Base-by-base conservation (phyloP, 2,329 filamentous ascomycete species). In the Sporothrix euskadiensis region DNA sequence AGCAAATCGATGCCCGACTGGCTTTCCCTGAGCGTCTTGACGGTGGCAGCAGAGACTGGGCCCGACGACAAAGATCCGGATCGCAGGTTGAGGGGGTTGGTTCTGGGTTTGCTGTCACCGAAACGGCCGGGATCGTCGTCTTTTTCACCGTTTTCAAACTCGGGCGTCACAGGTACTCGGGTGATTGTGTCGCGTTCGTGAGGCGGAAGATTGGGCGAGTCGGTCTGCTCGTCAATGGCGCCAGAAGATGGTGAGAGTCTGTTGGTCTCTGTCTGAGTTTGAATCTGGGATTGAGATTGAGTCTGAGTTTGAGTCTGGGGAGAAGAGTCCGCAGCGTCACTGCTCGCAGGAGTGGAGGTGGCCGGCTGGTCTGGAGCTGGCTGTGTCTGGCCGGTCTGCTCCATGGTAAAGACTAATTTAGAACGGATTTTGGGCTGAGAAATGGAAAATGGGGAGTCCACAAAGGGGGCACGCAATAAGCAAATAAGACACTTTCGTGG, bases 151-250 rank as follows among this genome's bases (percentile, higher is more conserved):
- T 83, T 83, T 76, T 82, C 74, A 68, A 84, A 83, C 47, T 79
- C 83, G 4, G 83, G 83, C 4, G 83, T 84, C 22, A 84, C 83
- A n/a, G 83, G 83, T 35, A 84, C 78, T 32, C 78, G 76, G 49
- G 76, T 81, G 74, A 81, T 76, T 3, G 80, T 79, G 2, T 76
- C 59, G 49, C 80, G 80, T 72, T 81, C 72, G 75, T 83, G 81
- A 22, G 82, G 79, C 5, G 81, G 80, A 12, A 83, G 78, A 6
- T 44, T 56, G 30, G 73, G 69, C 32, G 73, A n/a, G 44, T 69
- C 69, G 19, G 69, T 74, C 16, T 52, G 63, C 16, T 69, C 54
- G 22, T 35, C 19, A 39, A 72, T 41, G 44, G 63, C 65, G 7
- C 56, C 41, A 14, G 35, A 44, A 22, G 63, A 44, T 12, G 73